These are phyloP conservation scores for Curvularia lunata DNA, from an alignment of 2,329 filamentous ascomycete species.

Conservation along the genomic window DNA sequence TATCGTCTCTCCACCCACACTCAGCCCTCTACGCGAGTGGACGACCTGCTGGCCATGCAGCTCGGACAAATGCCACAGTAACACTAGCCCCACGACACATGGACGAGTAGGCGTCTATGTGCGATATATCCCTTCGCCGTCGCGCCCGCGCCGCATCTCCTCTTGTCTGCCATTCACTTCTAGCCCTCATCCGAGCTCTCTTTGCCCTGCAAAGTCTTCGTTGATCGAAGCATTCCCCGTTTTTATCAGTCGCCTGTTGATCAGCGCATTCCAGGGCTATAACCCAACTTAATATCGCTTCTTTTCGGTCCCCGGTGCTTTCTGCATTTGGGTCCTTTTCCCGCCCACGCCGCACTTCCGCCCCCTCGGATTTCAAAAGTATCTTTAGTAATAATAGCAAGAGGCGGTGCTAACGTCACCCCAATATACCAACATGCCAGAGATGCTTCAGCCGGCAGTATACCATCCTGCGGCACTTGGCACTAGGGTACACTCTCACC, in stretches of 20 bases:
- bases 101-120: conserved; percentile 39
- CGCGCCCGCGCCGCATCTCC: conserved; percentile 37
- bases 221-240: conserved; percentile 54
- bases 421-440: conserved; percentile 53
- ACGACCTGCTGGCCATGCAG: conserved; percentile 40
- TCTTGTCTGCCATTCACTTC: conserved; percentile 45
- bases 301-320: conserved; percentile 29
- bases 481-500: conserved; percentile 33
- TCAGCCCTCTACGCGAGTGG: conserved; percentile 35
- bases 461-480: conserved; percentile 51
- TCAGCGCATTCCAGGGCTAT: conserved; percentile 47
- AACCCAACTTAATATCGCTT: conserved; percentile 45
- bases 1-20: conserved; percentile 35
- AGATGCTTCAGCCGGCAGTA: conserved; percentile 56
- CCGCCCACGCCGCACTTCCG: conserved; percentile 25
- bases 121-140: conserved; percentile 44
- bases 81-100: conserved; percentile 31
- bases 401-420: conserved; percentile 47
- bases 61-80: conserved; percentile 36
- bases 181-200: conserved; percentile 36
- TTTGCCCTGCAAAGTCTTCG: conserved; percentile 45
- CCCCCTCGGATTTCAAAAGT: conserved; percentile 37
- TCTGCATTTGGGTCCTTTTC: conserved; percentile 30
- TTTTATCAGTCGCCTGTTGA: conserved; percentile 53
- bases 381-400: conserved; percentile 48